Evolutionary conservation across 2,329 filamentous ascomycete species (phyloP).

Genomic region (Orbilia brochopaga): DNA sequence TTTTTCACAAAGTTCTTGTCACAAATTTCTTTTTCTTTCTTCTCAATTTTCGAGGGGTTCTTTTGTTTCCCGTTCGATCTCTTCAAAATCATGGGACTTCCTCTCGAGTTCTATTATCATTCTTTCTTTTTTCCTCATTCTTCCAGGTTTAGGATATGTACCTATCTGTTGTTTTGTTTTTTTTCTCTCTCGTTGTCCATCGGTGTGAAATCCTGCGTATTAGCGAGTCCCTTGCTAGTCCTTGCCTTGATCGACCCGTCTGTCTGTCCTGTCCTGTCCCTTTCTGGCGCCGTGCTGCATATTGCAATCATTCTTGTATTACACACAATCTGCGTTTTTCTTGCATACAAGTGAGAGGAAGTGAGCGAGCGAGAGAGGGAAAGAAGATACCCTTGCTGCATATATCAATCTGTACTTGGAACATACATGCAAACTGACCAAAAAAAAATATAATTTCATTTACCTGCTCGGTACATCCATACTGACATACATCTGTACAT

Average conservation of each 20-base stretch:
- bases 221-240: constrained; percentile 45
- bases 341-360: constrained; percentile 1
- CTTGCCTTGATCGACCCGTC: not conserved
- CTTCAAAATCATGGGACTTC: not conserved
- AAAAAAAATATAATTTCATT: not conserved
- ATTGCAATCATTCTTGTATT: constrained; percentile 23
- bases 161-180: constrained; percentile 23
- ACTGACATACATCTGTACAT: no score
- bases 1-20: not conserved
- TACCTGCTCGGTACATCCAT: not conserved
- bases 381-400: constrained; percentile 31
- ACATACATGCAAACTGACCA: not conserved
- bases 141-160: not conserved
- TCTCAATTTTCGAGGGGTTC: not conserved
- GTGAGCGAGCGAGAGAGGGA: not conserved
- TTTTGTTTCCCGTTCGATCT: not conserved
- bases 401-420: constrained; percentile 17
- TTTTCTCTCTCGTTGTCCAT: constrained; percentile 9
- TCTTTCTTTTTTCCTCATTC: constrained; percentile 20
- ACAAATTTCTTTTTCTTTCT: not conserved
- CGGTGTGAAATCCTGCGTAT: constrained; percentile 38
- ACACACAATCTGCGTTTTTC: constrained; percentile 25
- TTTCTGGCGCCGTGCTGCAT: constrained; percentile 18
- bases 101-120: constrained; percentile 4
- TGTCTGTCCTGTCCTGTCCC: not conserved